Percentiles rank a stretch among this genome's conserved stretches.
Conservation (phyloP, 2,329 filamentous ascomycete genomes). For the Trichoderma polysporum region DNA sequence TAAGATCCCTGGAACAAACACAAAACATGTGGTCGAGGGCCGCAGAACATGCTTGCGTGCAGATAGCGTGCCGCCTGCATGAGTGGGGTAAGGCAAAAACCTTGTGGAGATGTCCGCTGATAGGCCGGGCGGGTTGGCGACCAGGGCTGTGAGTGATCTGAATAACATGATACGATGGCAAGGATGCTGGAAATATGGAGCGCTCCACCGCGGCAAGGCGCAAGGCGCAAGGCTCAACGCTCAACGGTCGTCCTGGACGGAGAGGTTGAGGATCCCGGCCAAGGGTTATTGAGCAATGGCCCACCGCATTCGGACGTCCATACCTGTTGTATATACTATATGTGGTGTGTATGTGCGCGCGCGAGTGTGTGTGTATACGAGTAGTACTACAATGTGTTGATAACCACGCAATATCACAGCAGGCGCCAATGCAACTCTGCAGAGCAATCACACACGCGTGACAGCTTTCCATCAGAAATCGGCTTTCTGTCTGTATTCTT, state of each 20-base stretch:
- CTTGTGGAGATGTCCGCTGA: conserved; percentile 10
- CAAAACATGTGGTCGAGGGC: conserved; percentile 13
- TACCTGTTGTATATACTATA: too few relatives aligned
- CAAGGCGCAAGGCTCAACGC: conserved; percentile 8
- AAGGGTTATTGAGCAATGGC: background rate
- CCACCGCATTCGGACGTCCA: background rate
- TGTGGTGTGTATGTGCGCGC: background rate
- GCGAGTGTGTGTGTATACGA: background rate
- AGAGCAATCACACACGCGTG: background rate
- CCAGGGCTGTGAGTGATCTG: conserved; percentile 6
- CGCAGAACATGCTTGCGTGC: conserved; percentile 22
- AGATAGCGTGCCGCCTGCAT: conserved; percentile 20
- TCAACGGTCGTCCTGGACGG: background rate
- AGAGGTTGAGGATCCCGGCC: background rate
- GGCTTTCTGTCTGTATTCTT: background rate
- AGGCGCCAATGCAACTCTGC: background rate
- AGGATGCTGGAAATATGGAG: conserved; percentile 15
- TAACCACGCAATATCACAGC: background rate
- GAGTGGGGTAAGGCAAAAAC: background rate
- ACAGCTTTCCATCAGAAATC: background rate
- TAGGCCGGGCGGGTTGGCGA: conserved; percentile 6
- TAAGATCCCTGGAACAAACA: conserved; percentile 5
- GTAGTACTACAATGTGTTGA: background rate
- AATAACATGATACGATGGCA: conserved; percentile 5
- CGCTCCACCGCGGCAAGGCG: conserved; percentile 14